Percentiles rank a stretch among this genome's conserved stretches.
Conservation (phyloP, 495 filamentous ascomycete species). For the Clohesyomyces aquaticus region DNA sequence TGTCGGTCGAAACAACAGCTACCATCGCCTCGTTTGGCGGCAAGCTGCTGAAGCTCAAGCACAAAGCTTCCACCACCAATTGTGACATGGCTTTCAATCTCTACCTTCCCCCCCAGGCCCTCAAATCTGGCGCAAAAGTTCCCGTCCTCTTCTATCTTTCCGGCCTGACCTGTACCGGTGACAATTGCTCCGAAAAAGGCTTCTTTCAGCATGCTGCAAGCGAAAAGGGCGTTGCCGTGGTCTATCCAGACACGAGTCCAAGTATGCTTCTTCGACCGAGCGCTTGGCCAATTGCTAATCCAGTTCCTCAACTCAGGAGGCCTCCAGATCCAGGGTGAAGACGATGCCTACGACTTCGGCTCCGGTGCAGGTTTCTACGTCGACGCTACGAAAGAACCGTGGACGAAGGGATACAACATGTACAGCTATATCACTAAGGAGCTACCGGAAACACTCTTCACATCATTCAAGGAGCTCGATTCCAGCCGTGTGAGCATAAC, state of each 20-base stretch:
- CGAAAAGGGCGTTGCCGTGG: slow-evolving; percentile 77
- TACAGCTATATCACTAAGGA: slow-evolving; percentile 85
- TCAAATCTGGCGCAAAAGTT: slow-evolving; percentile 57
- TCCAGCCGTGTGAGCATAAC: slow-evolving; percentile 71
- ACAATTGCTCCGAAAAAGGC: slow-evolving; percentile 95
- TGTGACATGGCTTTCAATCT: slow-evolving; percentile 73
- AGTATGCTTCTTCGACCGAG: slow-evolving; percentile 55
- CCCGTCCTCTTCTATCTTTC: slow-evolving; percentile 95
- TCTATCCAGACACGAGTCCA: slow-evolving; percentile 95
- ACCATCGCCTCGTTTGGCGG: slow-evolving; percentile 93
- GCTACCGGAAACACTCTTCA: slow-evolving; percentile 75
- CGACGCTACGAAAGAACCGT: slow-evolving; percentile 79
- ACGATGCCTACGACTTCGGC: slow-evolving; percentile 88
- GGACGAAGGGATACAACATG: slow-evolving; percentile 80
- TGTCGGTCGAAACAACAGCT: slow-evolving; percentile 84
- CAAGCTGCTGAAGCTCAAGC: slow-evolving; percentile 89
- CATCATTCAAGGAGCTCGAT: slow-evolving; percentile 68
- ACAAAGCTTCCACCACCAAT: slow-evolving; percentile 71
- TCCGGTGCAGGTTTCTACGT: slow-evolving; percentile 92
- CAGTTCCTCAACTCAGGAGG: slow-evolving; percentile 54
- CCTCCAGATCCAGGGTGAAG: slow-evolving; percentile 74
- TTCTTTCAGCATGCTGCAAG: slow-evolving; percentile 87
- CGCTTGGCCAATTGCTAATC: slow-evolving; percentile 7
- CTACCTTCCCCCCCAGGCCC: slow-evolving; percentile 65
- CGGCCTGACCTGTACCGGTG: slow-evolving; percentile 90